phyloP scores from a whole-genome alignment of 495 filamentous ascomycete species.

The Tetracladium setigerum region DNA sequence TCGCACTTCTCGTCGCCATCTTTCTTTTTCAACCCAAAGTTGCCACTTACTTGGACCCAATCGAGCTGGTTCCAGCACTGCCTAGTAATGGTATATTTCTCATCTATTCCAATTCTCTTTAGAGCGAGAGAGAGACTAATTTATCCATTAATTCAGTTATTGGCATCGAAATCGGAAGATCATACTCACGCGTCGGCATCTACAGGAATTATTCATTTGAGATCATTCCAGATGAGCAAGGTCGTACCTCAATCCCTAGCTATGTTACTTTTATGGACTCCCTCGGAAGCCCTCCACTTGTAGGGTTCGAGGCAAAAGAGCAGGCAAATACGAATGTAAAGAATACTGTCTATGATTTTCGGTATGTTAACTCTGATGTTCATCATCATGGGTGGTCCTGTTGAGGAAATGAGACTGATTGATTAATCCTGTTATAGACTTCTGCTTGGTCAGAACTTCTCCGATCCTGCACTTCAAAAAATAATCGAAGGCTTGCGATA shows the following conservation, averaged over 20 bases:
- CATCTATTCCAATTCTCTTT: too few species aligned
- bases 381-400: slow-evolving; percentile 20
- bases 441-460: slow-evolving; percentile 78
- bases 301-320: slow-evolving; percentile 98
- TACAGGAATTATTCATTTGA: slow-evolving; percentile 97
- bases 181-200: slow-evolving; percentile 96
- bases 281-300: slow-evolving; percentile 70
- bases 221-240: slow-evolving; percentile 90
- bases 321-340: slow-evolving; percentile 85
- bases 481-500: slow-evolving; percentile 83
- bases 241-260: slow-evolving; percentile 94
- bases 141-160: slow-evolving; percentile 62
- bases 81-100: too few species aligned
- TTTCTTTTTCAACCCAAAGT: too few species aligned
- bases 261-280: slow-evolving; percentile 97
- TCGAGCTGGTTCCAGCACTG: too few species aligned
- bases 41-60: too few species aligned
- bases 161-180: slow-evolving; percentile 96
- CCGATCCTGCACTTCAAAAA: slow-evolving; percentile 70
- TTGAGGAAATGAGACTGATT: too few species aligned
- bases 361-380: slow-evolving; percentile 53
- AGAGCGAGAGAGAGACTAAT: too few species aligned
- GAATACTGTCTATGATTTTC: slow-evolving; percentile 85
- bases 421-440: too few species aligned
- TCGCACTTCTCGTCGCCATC: too few species aligned